Conservation (phyloP, 176 grass and related monocot species). For the Rhynchospora pubera region DNA sequence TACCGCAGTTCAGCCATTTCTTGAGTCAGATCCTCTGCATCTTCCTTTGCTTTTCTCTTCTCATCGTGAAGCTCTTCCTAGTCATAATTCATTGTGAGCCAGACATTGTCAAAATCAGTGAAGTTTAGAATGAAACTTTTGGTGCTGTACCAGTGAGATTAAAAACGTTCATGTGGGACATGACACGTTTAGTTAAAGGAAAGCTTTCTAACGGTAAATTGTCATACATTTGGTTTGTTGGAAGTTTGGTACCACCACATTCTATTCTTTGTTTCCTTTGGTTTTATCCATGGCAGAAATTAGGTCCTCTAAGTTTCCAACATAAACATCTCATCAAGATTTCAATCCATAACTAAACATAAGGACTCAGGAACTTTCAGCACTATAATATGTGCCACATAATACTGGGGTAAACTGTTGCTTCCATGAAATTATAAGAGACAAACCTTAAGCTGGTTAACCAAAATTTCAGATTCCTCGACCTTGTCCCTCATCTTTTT, state of each 20-base stretch:
- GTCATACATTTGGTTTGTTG: background rate
- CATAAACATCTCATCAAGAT: background rate
- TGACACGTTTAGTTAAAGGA: background rate
- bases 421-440: constrained; percentile 17
- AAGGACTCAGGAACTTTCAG: background rate
- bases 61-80: constrained; percentile 91
- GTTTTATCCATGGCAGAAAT: background rate
- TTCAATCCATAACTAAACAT: background rate
- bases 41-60: constrained; percentile 89
- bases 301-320: background rate
- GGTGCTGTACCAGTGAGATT: background rate
- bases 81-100: constrained; percentile 8
- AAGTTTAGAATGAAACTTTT: background rate
- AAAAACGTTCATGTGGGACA: background rate
- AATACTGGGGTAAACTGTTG: background rate
- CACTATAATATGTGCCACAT: background rate
- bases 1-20: constrained; percentile 99
- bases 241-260: background rate
- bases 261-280: background rate
- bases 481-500: constrained; percentile 49
- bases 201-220: background rate
- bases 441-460: constrained; percentile 75
- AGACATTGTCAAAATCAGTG: background rate
- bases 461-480: constrained; percentile 60
- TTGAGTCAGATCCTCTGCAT: constrained; percentile 95